These are phyloP conservation scores for Globisporangium camurandrum DNA, from an alignment of 352 stramenopile species.

Conservation along the genomic window DNA sequence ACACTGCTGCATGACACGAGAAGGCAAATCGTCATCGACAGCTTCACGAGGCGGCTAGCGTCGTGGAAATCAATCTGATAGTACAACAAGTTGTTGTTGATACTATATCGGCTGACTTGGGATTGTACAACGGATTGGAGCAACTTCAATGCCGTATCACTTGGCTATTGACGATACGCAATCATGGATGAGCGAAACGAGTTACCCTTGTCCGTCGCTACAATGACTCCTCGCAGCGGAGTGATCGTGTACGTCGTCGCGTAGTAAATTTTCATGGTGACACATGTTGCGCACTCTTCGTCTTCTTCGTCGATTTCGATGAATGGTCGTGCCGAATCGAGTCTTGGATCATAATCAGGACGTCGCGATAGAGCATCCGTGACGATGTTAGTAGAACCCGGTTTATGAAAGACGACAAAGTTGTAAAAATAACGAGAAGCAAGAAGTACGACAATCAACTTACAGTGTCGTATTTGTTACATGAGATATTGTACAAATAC, in stretches of 20 bases:
- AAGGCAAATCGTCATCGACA: slow-evolving; percentile 6
- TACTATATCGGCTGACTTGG: background rate
- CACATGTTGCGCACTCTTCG: background rate
- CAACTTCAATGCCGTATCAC: background rate
- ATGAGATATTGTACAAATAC: no score
- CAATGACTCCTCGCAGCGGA: background rate
- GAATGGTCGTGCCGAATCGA: background rate
- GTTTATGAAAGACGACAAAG: no score
- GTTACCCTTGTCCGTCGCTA: background rate
- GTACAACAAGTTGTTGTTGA: background rate
- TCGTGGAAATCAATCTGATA: background rate
- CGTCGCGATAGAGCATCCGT: background rate
- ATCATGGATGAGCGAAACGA: background rate
- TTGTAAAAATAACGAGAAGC: no score
- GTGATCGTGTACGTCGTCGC: background rate
- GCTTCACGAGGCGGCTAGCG: background rate
- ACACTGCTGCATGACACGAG: slow-evolving; percentile 14
- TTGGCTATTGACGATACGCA: background rate
- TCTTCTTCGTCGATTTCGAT: background rate
- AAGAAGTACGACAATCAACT: no score
- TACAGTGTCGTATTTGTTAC: no score
- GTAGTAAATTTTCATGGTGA: background rate
- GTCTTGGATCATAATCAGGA: background rate
- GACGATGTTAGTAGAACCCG: no score
- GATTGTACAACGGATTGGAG: background rate